Evolutionary conservation across 805 yeast genomes (phyloP).

Genomic region (Pichia manshurica): DNA sequence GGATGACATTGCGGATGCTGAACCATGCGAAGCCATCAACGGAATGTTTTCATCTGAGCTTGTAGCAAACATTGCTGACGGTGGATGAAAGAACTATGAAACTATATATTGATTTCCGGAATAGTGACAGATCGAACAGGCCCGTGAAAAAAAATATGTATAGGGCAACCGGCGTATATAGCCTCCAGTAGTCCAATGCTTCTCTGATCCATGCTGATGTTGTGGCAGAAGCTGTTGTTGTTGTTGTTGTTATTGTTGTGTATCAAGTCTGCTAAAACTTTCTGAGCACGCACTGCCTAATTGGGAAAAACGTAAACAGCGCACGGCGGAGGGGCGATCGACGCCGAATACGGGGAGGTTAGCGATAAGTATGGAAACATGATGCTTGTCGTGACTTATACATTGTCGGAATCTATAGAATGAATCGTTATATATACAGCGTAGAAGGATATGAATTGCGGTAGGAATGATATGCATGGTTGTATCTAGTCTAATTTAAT

Average conservation of each 20-base stretch:
- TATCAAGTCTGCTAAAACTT: not conserved
- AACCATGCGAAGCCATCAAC: not conserved
- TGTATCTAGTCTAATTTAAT: no score
- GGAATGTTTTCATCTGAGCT: not conserved
- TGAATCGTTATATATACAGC: no score
- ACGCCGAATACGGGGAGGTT: no score
- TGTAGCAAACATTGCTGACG: not conserved
- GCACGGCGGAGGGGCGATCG: not conserved
- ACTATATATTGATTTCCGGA: not conserved
- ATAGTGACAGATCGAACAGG: not conserved
- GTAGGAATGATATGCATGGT: no score
- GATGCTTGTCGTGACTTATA: no score
- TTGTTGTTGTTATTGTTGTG: not conserved
- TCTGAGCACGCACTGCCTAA: constrained; percentile 2
- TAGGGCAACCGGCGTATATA: no score
- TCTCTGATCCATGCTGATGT: no score
- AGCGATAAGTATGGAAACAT: no score
- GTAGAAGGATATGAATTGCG: no score
- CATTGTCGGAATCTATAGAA: no score
- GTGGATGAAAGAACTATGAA: not conserved
- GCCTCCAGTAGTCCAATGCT: no score
- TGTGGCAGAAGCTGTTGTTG: not conserved
- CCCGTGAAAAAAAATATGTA: no score
- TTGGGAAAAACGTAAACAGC: constrained; percentile 10
- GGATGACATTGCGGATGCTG: not conserved